Evolutionary conservation across 495 filamentous ascomycete species (phyloP), one percentile per base, ranked within the genome.

Genomic region (Xylaria venustula): DNA sequence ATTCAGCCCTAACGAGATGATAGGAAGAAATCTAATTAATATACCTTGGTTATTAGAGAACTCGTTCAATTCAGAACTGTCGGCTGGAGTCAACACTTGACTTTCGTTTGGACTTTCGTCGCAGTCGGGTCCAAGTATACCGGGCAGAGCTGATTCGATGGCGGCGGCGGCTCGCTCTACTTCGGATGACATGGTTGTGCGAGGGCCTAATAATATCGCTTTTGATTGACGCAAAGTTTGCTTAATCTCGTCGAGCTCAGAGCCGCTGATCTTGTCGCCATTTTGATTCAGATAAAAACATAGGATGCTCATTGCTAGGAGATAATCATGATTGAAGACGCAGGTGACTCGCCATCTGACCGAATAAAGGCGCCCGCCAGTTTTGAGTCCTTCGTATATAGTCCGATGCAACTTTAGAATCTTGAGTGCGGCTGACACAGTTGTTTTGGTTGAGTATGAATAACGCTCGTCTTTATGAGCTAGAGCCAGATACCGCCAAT

Each of bases 301-400:
- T n/a, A 78, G 61, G 22, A 78, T 70, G 66, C 75, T 77, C 44
- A 65, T 66, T 25, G 73, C 75, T 9, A 76, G 64, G 3, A 78
- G 65, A 45, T 75, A 75, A 30, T 68, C 70, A 55, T 75, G 68
- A 22, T 67, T 64, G 48, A 69, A 68, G 20, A 76, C 36, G 46
- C 71, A 75, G 25, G 63, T 68, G 19, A 75, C 14, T 25, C 73
- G 65, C 68, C 75, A 74, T 20, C 64, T 64, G 41, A 76, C 64
- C 25, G 67, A 62, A 30, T 71, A 49, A 14, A 76, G 61, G 9
- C 69, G 63, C 7, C 75, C 75, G 8, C 62, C 66, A 1, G 63
- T 68, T 61, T 75, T 72, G 7, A 72, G 66, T 54, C 76, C 72
- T 37, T 62, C 61, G 36, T 78, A 58, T 15, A 76, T 50, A 32